These are phyloP conservation scores for Coemansia sp. DNA, from an alignment of 192 early-diverging fungal genomes.

Conservation along the genomic window DNA sequence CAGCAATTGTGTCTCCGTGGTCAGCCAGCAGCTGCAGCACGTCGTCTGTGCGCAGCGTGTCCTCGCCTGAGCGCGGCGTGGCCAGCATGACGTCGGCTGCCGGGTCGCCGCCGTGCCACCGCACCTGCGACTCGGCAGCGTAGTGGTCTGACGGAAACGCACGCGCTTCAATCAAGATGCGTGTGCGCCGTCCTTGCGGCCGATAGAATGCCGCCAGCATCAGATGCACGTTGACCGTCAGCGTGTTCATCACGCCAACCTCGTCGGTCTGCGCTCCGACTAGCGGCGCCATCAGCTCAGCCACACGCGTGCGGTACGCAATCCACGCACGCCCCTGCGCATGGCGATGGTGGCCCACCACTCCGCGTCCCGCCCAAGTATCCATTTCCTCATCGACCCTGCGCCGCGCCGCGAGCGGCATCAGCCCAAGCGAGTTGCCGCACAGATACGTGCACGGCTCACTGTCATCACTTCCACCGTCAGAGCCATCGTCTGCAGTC, in stretches of 20 bases:
- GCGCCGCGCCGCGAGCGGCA: slow-evolving; percentile 64
- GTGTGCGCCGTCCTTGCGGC: slow-evolving; percentile 70
- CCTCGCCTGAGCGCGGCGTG: slow-evolving; percentile 70
- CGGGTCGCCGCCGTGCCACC: slow-evolving; percentile 72
- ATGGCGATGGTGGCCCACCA: slow-evolving; percentile 88
- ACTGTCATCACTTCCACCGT: slow-evolving; percentile 13
- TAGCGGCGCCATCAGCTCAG: slow-evolving; percentile 69
- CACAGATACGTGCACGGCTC: slow-evolving; percentile 72
- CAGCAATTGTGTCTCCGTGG: slow-evolving; percentile 74
- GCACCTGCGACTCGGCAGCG: slow-evolving; percentile 85
- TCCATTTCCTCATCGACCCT: slow-evolving; percentile 87
- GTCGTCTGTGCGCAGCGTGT: slow-evolving; percentile 70
- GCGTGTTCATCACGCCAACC: slow-evolving; percentile 88
- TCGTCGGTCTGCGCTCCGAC: slow-evolving; percentile 68
- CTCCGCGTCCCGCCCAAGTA: slow-evolving; percentile 83
- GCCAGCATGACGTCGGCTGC: slow-evolving; percentile 68
- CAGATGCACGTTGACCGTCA: slow-evolving; percentile 90
- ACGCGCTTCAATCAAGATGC: slow-evolving; percentile 89
- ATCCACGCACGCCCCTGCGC: slow-evolving; percentile 81
- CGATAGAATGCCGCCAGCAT: slow-evolving; percentile 90
- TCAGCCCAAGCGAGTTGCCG: slow-evolving; percentile 92
- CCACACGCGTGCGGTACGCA: slow-evolving; percentile 72
- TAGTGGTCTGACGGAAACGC: slow-evolving; percentile 97
- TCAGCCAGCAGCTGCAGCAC: slow-evolving; percentile 72
- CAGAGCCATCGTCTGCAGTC: slow-evolving; percentile 5